A percentile compares a stretch with the other conserved stretches of the same genome.
Evolutionary conservation across 1,139 yeast genomes (phyloP).

Genomic region (Scheffersomyces segobiensis): DNA sequence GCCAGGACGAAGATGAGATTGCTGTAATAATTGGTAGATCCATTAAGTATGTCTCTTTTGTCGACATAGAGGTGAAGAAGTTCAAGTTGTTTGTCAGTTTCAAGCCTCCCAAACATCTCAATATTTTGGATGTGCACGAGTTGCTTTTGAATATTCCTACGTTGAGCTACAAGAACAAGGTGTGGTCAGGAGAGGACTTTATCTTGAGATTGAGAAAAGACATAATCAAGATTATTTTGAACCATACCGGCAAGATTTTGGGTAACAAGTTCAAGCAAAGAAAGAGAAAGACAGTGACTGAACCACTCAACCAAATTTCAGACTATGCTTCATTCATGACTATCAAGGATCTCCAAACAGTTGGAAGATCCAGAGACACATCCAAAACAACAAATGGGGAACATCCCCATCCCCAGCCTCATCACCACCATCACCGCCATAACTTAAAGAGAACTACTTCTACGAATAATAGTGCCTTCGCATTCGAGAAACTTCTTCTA

Average conservation of each 20-base stretch:
- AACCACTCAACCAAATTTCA: slow-evolving; percentile 48
- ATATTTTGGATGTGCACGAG: slow-evolving; percentile 70
- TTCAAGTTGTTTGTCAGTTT: slow-evolving; percentile 66
- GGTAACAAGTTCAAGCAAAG: slow-evolving; percentile 68
- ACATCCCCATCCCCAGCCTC: slow-evolving; percentile 7
- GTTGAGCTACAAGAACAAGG: slow-evolving; percentile 61
- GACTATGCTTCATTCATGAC: slow-evolving; percentile 42
- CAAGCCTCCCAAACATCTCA: slow-evolving; percentile 69
- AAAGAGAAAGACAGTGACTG: slow-evolving; percentile 30
- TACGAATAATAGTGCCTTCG: neutral
- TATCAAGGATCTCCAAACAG: slow-evolving; percentile 39
- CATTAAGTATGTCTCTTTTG: slow-evolving; percentile 63
- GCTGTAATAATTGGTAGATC: slow-evolving; percentile 66
- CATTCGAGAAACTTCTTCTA: neutral
- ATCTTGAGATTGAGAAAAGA: slow-evolving; percentile 65
- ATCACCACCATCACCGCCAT: slow-evolving; percentile 1
- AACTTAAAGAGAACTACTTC: neutral
- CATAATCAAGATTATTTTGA: slow-evolving; percentile 63
- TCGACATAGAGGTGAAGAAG: slow-evolving; percentile 55
- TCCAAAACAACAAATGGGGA: slow-evolving; percentile 11
- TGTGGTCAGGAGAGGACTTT: slow-evolving; percentile 81
- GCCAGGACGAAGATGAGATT: slow-evolving; percentile 38
- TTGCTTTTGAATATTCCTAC: slow-evolving; percentile 65
- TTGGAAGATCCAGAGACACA: slow-evolving; percentile 26
- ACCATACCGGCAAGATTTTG: slow-evolving; percentile 76